phyloP scores from a whole-genome alignment of 169 alveolate species.

The Perkinsus olseni region DNA sequence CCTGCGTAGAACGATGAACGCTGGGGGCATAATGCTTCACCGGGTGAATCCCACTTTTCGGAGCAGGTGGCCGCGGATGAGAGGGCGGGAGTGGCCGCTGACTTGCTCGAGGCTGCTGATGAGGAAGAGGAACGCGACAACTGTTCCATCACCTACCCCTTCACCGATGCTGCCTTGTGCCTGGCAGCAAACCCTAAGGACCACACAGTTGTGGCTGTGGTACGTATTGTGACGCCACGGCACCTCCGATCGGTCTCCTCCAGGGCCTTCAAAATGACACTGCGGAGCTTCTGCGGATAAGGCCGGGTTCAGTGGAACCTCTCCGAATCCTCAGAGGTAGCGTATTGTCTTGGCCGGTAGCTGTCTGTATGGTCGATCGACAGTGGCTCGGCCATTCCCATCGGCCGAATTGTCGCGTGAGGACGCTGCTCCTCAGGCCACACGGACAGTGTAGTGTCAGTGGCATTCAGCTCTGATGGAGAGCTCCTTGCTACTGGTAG shows the following conservation, averaged over 20 bases:
- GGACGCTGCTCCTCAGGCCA: constrained; percentile 9
- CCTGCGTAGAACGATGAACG: too few species aligned
- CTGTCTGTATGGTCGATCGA: too few species aligned
- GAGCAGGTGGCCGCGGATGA: not conserved
- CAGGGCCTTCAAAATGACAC: not conserved
- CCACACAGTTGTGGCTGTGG: not conserved
- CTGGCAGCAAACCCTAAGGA: constrained; percentile 1
- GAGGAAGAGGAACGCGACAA: not conserved
- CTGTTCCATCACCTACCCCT: not conserved
- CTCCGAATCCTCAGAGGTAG: not conserved
- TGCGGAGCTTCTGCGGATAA: not conserved
- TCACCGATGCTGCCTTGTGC: not conserved
- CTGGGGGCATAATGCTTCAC: too few species aligned
- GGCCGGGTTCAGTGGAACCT: not conserved
- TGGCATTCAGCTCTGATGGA: constrained; percentile 31
- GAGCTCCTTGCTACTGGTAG: constrained; percentile 34
- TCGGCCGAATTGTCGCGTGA: too few species aligned
- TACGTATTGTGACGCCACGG: not conserved
- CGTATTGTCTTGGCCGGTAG: not conserved
- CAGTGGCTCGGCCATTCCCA: too few species aligned
- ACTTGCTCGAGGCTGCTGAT: not conserved
- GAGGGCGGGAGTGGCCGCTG: not conserved
- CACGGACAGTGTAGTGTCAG: constrained; percentile 28
- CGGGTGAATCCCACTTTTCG: too few species aligned
- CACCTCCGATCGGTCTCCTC: not conserved